These are phyloP conservation scores for Sphagnum contortum DNA, from an alignment of 225 moss, liverwort and hornwort genomes.

Conservation along the genomic window DNA sequence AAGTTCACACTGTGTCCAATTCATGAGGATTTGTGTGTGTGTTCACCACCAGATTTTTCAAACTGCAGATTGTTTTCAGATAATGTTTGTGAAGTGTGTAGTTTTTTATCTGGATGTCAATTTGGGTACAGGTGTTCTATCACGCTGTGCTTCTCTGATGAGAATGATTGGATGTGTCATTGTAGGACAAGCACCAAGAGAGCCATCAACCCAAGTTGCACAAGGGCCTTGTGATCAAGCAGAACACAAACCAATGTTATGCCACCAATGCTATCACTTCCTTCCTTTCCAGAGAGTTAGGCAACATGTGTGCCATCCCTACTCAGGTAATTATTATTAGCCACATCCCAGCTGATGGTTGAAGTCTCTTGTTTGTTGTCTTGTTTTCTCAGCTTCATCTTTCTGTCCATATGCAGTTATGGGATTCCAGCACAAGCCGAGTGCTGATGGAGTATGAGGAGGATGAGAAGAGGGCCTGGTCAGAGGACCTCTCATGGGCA, in stretches of 20 bases:
- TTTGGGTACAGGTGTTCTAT: no score
- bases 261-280: constrained; percentile 87
- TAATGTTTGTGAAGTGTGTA: no score
- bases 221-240: constrained; percentile 86
- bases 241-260: constrained; percentile 86
- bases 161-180: not conserved
- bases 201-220: constrained; percentile 94
- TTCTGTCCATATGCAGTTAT: constrained; percentile 36
- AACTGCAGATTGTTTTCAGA: no score
- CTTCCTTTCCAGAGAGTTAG: constrained; percentile 86
- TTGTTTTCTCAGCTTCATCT: no score
- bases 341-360: no score
- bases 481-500: constrained; percentile 91
- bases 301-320: constrained; percentile 56
- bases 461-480: constrained; percentile 97
- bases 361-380: no score
- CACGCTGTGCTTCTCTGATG: no score
- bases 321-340: constrained; percentile 43
- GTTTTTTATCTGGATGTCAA: no score
- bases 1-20: no score
- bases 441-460: constrained; percentile 75
- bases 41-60: no score
- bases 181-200: constrained; percentile 92
- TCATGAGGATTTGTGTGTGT: no score
- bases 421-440: constrained; percentile 69